Percentiles rank a stretch among this genome's conserved stretches.
phyloP scores from a whole-genome alignment of 345 rosid genomes.

The Garcia nutans region DNA sequence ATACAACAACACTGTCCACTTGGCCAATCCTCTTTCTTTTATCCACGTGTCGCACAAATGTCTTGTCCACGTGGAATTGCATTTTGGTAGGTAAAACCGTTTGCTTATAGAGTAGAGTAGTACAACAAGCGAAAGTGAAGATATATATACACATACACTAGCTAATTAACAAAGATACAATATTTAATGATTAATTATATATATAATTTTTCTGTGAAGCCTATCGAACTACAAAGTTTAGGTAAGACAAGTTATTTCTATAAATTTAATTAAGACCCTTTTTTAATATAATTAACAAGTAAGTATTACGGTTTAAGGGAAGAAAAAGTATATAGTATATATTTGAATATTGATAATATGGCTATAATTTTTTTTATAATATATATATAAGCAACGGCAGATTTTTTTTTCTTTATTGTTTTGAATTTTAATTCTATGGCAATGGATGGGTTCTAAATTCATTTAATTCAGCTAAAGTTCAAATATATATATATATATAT shows the following conservation, averaged over 20 bases:
- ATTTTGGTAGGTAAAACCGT: slow-evolving; percentile 19
- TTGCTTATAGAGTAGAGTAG: neutral
- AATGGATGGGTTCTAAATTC: slow-evolving; percentile 4
- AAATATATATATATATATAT: neutral
- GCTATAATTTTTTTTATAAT: too few relatives aligned
- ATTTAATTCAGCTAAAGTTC: neutral
- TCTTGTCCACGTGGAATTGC: slow-evolving; percentile 20
- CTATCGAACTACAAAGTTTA: neutral
- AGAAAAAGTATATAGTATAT: too few relatives aligned
- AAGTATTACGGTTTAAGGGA: too few relatives aligned
- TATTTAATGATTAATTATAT: too few relatives aligned
- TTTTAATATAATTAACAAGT: too few relatives aligned
- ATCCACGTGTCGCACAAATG: slow-evolving; percentile 13
- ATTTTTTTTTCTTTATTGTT: neutral
- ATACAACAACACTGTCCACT: neutral
- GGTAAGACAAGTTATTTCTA: neutral
- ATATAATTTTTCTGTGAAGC: neutral
- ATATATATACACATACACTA: too few relatives aligned
- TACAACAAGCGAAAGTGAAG: too few relatives aligned
- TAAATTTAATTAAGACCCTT: too few relatives aligned
- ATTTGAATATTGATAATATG: too few relatives aligned
- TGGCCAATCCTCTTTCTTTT: neutral
- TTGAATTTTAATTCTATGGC: neutral
- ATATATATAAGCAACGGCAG: neutral
- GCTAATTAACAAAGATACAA: too few relatives aligned